Conservation (phyloP, 1,284 basidiomycete species). For the Ceraceosorus bombacis region DNA sequence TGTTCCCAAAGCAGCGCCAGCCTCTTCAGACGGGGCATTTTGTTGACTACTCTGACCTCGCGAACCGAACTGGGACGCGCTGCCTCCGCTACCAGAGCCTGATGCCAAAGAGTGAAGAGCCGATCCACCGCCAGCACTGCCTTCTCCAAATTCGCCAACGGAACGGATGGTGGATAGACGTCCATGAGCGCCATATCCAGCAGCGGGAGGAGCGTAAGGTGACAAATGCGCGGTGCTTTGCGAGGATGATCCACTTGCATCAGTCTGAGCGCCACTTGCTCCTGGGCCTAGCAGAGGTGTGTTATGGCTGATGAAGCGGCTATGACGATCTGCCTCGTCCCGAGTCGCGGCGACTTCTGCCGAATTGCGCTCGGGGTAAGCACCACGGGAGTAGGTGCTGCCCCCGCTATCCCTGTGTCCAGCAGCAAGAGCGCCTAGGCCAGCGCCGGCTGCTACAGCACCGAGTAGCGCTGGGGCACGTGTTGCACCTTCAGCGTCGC, state of each 20-base stretch:
- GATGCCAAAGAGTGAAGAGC: neutral
- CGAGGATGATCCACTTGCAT: too few relatives aligned
- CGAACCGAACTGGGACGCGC: neutral
- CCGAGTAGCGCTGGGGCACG: slow-evolving; percentile 20
- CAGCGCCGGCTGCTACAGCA: slow-evolving; percentile 16
- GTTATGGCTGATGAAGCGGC: slow-evolving; percentile 28
- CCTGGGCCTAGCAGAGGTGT: slow-evolving; percentile 26
- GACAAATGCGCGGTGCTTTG: too few relatives aligned
- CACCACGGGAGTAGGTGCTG: slow-evolving; percentile 18
- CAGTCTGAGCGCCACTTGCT: slow-evolving; percentile 1
- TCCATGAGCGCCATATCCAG: slow-evolving; percentile 6
- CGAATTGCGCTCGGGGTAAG: slow-evolving; percentile 7
- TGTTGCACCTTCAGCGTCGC: slow-evolving; percentile 1
- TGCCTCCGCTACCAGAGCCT: slow-evolving; percentile 1
- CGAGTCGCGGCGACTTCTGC: slow-evolving; percentile 8
- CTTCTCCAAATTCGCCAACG: slow-evolving; percentile 33
- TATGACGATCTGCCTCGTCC: slow-evolving; percentile 17
- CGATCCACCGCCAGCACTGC: neutral
- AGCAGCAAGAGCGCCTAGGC: slow-evolving; percentile 27
- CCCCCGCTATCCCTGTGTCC: slow-evolving; percentile 28
- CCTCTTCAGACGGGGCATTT: too few relatives aligned
- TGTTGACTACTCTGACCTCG: too few relatives aligned
- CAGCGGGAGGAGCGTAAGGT: too few relatives aligned
- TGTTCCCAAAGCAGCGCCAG: too few relatives aligned
- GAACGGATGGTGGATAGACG: slow-evolving; percentile 29